Evolutionary conservation across 2,329 filamentous ascomycete species (phyloP), one percentile per base, ranked within the genome.

Genomic region (Fusarium longipes): DNA sequence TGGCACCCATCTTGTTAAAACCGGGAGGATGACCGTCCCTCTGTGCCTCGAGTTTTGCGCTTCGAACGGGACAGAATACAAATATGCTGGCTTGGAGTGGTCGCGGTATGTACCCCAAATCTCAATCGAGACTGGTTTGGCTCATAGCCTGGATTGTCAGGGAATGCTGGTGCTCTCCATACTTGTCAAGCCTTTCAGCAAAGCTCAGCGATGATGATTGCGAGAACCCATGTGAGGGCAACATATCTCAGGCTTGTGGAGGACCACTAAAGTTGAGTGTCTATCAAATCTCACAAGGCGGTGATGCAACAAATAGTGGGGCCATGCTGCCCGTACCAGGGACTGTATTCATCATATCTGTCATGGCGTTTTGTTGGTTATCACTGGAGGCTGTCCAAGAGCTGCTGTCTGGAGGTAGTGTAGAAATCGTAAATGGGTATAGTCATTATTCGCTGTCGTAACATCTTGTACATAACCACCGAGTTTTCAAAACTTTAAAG

Each of bases 91-190:
- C 4, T 71, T 88, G 38, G 84, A 88, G 77, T 87, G 83, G 75
- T 79, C 83, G 15, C 75, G 79, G 82, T 82, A 63, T 38, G 78
- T 25, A 8, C n/a, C 67, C 27, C 32, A 14, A 38, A 29, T 12
- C 18, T 7, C 12, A 39, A 20, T 6, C 18, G 15, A 18, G 20
- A 8, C 45, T 33, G 24, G 5, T 14, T 30, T 9, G 12, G 8
- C 51, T 65, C 17, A 65, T 8, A 24, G 1, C n/a, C 27, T 24
- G 14, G 8, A 36, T 25, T 29, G 50, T 32, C 32, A 86, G 85
- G 54, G 86, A 89, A 77, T 89, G 87, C 80, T 89, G 85, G 82
- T 89, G 87, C 74, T 80, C 83, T 22, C 77, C 82, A 18, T 77
- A 77, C 44, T 70, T 89, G n/a, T 81, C 81, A 10, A 74, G 76